Evolutionary conservation across 2,329 filamentous ascomycete species (phyloP).

Genomic region (Apiospora koreana): DNA sequence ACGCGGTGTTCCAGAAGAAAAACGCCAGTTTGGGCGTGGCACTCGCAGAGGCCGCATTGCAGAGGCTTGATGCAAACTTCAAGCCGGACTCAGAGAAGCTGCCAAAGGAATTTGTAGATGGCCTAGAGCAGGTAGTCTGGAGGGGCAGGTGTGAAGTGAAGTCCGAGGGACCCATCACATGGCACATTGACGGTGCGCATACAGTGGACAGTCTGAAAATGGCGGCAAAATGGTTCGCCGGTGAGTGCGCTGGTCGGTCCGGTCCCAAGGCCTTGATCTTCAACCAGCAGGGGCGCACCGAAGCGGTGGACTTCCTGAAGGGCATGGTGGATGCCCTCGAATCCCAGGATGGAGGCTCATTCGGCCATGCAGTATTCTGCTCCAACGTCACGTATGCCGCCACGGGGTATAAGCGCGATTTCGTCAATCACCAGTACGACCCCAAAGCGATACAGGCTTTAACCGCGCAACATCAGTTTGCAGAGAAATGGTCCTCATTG

Average conservation of each 20-base stretch:
- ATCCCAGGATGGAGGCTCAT: constrained; percentile 40
- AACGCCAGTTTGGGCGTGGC: constrained; percentile 54
- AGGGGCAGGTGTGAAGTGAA: constrained; percentile 75
- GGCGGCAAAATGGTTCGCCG: constrained; percentile 79
- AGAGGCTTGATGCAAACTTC: constrained; percentile 42
- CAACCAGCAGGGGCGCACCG: constrained; percentile 26
- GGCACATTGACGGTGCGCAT: constrained; percentile 93
- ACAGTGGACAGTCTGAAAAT: constrained; percentile 86
- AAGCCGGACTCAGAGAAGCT: constrained; percentile 36
- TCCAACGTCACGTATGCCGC: constrained; percentile 66
- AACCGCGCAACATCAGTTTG: constrained; percentile 54
- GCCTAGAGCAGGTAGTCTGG: constrained; percentile 74
- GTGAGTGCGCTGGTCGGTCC: constrained; percentile 32
- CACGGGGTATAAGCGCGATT: constrained; percentile 56
- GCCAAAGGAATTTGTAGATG: constrained; percentile 66
- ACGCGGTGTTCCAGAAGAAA: constrained; percentile 58
- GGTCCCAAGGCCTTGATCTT: constrained; percentile 70
- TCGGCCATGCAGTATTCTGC: constrained; percentile 80
- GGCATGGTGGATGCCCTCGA: constrained; percentile 42
- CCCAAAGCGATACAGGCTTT: constrained; percentile 52
- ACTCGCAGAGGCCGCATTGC: constrained; percentile 51
- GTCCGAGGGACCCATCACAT: constrained; percentile 59
- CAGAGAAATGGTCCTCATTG: constrained; percentile 49
- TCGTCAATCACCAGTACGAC: constrained; percentile 57
- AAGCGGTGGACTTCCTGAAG: constrained; percentile 40